Evolutionary conservation across 371 early-diverging fungal genomes (phyloP), one percentile per base, ranked within the genome.

Genomic region (Mortierella sp.): DNA sequence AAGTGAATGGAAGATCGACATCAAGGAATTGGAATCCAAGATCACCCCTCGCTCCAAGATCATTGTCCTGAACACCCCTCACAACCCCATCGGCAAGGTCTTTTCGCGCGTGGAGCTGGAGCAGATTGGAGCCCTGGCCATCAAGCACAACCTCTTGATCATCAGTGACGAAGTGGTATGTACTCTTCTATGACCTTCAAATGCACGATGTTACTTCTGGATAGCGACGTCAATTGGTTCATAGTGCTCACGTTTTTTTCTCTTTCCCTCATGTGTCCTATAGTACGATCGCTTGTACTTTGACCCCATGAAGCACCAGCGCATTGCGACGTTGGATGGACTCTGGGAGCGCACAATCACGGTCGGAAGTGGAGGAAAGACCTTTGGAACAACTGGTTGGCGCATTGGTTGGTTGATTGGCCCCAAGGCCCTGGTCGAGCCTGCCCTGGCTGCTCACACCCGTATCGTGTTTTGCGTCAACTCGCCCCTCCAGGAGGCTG

Each of bases 351-450:
- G 98, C 55, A 98, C 99, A 0, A 90, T 98, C 47, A 96, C 98
- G 1, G 93, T 97, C 11, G 97, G 98, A n/a, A 94, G 95, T 34
- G 95, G 92, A 43, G 99, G 99, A 66, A 98, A 98, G 85, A 93
- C 94, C 70, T 97, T 97, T 87, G 96, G 97, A 29, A 95, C 96
- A 9, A 98, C 99, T 1, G 99, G 99, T 26, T 98, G 99, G 99
- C 96, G 98, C 75, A 91, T 98, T 29, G 99, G 99, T 55, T 98
- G 98, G 98, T 85, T 94, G 52, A 91, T 97, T 64, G 98, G 95
- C 10, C 95, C 96, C 37, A 91, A 89, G 31, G 87, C 91, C 26
- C 77, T 98, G 52, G 90, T 95, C 67, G 89, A 93, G 43, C 89
- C 95, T 16, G 90, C 94, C 1, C 91, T 97, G 86, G 91, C 96